Evolutionary conservation across 768 basidiomycete species (phyloP).

Genomic region (Dentipellis sp.): DNA sequence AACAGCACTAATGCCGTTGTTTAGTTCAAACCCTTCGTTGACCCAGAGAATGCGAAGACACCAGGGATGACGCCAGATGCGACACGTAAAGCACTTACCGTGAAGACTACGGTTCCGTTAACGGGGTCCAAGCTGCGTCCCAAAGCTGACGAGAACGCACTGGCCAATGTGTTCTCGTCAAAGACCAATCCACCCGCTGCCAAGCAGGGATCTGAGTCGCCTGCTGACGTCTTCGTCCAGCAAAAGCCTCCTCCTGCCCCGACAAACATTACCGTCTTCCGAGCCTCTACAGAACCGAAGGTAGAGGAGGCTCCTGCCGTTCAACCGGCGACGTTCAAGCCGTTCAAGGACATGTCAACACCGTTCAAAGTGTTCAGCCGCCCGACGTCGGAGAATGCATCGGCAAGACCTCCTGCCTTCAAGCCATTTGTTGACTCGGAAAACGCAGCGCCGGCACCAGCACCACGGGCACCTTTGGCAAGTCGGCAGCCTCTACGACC

Average conservation of each 20-base stretch:
- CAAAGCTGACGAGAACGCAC: slow-evolving; percentile 13
- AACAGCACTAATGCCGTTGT: background rate
- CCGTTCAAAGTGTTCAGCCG: slow-evolving; percentile 63
- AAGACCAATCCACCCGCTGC: slow-evolving; percentile 46
- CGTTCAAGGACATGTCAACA: slow-evolving; percentile 30
- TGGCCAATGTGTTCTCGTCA: slow-evolving; percentile 42
- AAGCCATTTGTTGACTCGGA: slow-evolving; percentile 28
- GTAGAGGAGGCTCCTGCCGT: slow-evolving; percentile 1
- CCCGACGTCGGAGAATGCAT: slow-evolving; percentile 36
- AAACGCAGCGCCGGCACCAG: slow-evolving; percentile 3
- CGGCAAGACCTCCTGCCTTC: slow-evolving; percentile 20
- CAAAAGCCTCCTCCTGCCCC: background rate
- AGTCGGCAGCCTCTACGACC: slow-evolving; percentile 16
- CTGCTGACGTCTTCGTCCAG: background rate
- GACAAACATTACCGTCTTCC: background rate
- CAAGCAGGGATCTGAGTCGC: slow-evolving; percentile 5
- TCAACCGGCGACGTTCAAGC: slow-evolving; percentile 21
- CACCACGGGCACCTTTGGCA: slow-evolving; percentile 9
- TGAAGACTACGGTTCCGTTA: slow-evolving; percentile 38
- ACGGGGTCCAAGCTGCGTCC: slow-evolving; percentile 11
- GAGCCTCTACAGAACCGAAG: background rate
- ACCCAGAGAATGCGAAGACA: slow-evolving; percentile 37
- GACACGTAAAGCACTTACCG: slow-evolving; percentile 35
- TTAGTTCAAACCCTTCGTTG: slow-evolving; percentile 63
- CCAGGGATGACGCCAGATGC: slow-evolving; percentile 25